Conservation (phyloP, 345 rosid genomes). For the Angophora floribunda region DNA sequence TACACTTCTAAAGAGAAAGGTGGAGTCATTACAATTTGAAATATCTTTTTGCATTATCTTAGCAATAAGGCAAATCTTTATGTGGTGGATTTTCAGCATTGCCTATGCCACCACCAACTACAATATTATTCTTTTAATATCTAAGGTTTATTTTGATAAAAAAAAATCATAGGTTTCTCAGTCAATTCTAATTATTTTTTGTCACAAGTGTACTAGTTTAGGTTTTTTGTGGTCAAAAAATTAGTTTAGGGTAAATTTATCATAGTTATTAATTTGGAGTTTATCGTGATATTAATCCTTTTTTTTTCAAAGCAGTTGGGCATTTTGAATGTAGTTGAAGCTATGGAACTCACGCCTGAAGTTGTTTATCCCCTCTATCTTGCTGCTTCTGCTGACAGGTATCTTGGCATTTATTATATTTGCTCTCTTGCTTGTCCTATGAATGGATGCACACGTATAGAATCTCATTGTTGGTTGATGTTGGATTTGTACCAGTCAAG, state of each 20-base stretch:
- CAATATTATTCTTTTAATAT: too few relatives aligned
- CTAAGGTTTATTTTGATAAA: too few relatives aligned
- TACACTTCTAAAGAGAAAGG: slow-evolving; percentile 66
- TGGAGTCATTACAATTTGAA: slow-evolving; percentile 5
- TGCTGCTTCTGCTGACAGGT: slow-evolving; percentile 76
- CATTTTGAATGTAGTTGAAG: slow-evolving; percentile 73
- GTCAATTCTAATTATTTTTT: neutral
- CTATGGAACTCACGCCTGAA: slow-evolving; percentile 62
- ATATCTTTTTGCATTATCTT: neutral
- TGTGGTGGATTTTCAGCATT: neutral
- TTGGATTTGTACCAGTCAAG: slow-evolving; percentile 53
- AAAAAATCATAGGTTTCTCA: neutral
- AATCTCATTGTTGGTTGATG: slow-evolving; percentile 5
- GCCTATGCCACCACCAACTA: neutral
- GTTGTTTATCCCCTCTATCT: slow-evolving; percentile 67
- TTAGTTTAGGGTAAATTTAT: too few relatives aligned
- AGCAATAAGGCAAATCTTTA: neutral
- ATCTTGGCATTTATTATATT: neutral
- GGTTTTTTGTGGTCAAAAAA: too few relatives aligned
- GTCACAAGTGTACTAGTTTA: too few relatives aligned
- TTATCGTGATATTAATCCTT: neutral
- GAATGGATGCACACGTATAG: neutral
- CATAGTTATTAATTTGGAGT: fast-evolving
- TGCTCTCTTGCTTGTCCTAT: neutral
- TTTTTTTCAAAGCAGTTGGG: slow-evolving; percentile 48